A percentile compares a stretch with the other conserved stretches of the same genome.
These are phyloP conservation scores for Cercospora sp. DNA, from an alignment of 2,329 filamentous ascomycete genomes.

Conservation along the genomic window DNA sequence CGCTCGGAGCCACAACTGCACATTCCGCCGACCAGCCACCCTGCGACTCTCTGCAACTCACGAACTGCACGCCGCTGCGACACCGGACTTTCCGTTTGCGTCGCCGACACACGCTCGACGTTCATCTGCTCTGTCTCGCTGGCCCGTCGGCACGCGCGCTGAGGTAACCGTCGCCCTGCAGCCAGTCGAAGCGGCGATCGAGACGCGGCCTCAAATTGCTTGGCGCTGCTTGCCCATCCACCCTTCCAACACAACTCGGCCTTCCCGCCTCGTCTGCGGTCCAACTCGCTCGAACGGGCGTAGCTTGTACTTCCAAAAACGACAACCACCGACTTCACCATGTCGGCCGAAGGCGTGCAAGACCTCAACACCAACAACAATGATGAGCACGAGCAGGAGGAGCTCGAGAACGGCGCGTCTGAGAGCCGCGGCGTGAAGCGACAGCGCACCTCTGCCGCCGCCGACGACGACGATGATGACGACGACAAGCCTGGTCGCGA, in stretches of 20 bases:
- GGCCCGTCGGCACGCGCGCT: neutral
- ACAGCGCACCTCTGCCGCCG: constrained; percentile 68
- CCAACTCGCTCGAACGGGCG: constrained; percentile 7
- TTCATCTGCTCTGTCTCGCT: neutral
- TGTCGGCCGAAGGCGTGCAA: constrained; percentile 13
- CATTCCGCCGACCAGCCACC: constrained; percentile 8
- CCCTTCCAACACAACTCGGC: constrained; percentile 4
- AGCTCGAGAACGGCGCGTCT: constrained; percentile 69
- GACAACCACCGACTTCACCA: constrained; percentile 9
- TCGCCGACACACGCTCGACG: neutral
- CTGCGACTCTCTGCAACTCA: neutral
- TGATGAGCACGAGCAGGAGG: constrained; percentile 48
- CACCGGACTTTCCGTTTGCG: neutral
- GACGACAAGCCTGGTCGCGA: constrained; percentile 97
- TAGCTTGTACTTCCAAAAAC: constrained; percentile 7
- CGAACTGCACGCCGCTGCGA: neutral
- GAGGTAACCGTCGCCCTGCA: neutral
- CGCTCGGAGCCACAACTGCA: neutral
- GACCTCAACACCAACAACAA: constrained; percentile 18
- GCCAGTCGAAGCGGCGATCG: neutral
- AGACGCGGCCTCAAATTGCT: neutral
- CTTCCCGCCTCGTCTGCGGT: neutral
- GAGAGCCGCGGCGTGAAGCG: constrained; percentile 84
- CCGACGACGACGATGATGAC: constrained; percentile 91
- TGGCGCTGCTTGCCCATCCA: neutral